Conservation (phyloP, 2,329 filamentous ascomycete species). For the Aspergillus luchuensis region DNA sequence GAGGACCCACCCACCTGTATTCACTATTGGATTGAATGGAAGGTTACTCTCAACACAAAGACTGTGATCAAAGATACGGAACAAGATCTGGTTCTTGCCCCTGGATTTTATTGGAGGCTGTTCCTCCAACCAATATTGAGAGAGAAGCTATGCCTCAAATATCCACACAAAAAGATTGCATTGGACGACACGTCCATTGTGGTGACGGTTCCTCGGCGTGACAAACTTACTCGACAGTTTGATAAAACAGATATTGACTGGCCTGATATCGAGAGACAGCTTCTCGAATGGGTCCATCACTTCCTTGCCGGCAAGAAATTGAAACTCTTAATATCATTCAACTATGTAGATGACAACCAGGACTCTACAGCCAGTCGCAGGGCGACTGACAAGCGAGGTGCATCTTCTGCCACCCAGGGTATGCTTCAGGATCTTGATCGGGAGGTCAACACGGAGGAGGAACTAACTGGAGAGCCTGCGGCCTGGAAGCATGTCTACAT, state of each 20-base stretch:
- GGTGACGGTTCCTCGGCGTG: not conserved
- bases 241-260: conserved; percentile 16
- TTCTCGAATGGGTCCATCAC: conserved; percentile 13
- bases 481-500: conserved; percentile 19
- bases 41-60: no score
- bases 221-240: not conserved
- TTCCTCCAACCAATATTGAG: no score
- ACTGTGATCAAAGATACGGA: no score
- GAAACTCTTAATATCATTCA: conserved; percentile 17
- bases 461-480: conserved; percentile 12
- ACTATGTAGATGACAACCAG: conserved; percentile 15
- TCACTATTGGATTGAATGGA: no score
- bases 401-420: conserved; percentile 16
- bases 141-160: no score
- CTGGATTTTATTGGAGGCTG: no score
- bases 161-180: no score
- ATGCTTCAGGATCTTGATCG: conserved; percentile 15
- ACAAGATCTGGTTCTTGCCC: no score
- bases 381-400: conserved; percentile 15
- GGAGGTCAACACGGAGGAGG: conserved; percentile 14
- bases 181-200: not conserved
- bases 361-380: conserved; percentile 3
- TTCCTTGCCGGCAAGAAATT: conserved; percentile 20
- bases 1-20: no score
- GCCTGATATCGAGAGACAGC: conserved; percentile 18